Base-by-base conservation (phyloP, 208 protist genomes). In the Acanthamoeba triangularis region DNA sequence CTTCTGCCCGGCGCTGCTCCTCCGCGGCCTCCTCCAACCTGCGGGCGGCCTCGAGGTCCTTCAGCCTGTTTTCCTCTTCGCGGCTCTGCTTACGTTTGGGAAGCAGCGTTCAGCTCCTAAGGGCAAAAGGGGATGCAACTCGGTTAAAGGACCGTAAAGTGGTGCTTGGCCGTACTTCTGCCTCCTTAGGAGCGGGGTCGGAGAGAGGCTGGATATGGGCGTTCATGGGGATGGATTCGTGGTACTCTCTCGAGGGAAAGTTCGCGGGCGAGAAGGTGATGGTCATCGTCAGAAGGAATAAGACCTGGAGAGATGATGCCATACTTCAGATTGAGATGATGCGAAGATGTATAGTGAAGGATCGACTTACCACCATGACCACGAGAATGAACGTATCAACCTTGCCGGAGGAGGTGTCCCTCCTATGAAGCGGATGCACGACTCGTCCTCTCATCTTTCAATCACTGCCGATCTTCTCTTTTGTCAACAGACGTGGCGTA, bases 251-350 rank as follows among this genome's bases (percentile, higher is more conserved):
- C n/a, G 69, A 33, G 4, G 69, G 69, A n/a, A 78, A 78, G 69
- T 78, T 78, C 5, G 69, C 69, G 10, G 69, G 69, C 10, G 69
- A 78, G 69, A 78, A 78, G 8, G 69, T 78, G n/a, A 78, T 78
- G 5, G 69, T 78, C 69, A 78, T 78, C 8, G 69, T 78, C 69
- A 78, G n/a, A 3, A 78, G 28, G 30, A 78, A 78, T 28, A 78
- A n/a, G 2, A 16, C 16, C 69, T 78, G 69, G 37, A 44, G 35
- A 78, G 13, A 78, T 41, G 13, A 78, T 72, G n/a, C n/a, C n/a
- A n/a, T n/a, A n/a, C n/a, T n/a, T n/a, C n/a, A 59, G 11, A 59
- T 18, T 16, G 16, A 59, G 11, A 7, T 59, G 52, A 59, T 16
- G 52, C 52, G 52, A 18, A 7, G 52, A 59, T n/a, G 59, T 7